Base-by-base conservation (phyloP, 208 protist species). In the Herpetomonas samuelpessoai region DNA sequence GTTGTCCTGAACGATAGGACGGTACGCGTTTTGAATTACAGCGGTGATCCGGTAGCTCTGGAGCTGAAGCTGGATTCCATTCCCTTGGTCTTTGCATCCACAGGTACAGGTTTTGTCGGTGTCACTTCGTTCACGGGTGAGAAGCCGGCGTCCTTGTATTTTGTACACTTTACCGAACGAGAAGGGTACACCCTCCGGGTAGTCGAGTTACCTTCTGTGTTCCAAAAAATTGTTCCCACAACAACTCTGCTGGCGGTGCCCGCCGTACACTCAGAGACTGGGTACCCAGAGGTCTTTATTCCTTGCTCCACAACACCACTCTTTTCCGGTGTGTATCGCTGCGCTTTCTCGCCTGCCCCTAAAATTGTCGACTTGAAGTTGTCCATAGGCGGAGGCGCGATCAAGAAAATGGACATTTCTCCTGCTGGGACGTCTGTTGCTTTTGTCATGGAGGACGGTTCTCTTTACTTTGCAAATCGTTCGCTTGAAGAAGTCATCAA, bases 401-500 rank as follows among this genome's bases (percentile, higher is more conserved):
- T 91, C 29, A 31, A 74, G 60, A 57, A 74, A 48, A 85, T 91
- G 76, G 62, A 66, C 12, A 71, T 83, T 22, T 84, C 83, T 21
- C 83, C 77, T 26, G 73, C 63, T 46, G 67, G 52, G 28, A 50
- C 61, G 41, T 39, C 48, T n/a, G 63, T 91, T 19, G 72, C 77
- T 3, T 77, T 86, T 50, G 48, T 87, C 22, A 78, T 86, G 71
- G 66, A 68, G 48, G 76, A 91, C 72, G 81, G 81, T 4, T 71
- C 71, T 2, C 35, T 92, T 25, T 92, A 84, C 57, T 65, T 67
- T 29, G 76, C 80, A 1, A 81, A 61, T 59, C 74, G 68, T 16
- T 61, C 67, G 0, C 85, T 89, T 50, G 77, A 85, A 28, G 82
- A 89, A 56, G 71, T 88, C 39, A 70, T 68, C 28, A 74, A 68